Conservation (phyloP, 2,329 filamentous ascomycete species). For the Bipolaris gigantea region DNA sequence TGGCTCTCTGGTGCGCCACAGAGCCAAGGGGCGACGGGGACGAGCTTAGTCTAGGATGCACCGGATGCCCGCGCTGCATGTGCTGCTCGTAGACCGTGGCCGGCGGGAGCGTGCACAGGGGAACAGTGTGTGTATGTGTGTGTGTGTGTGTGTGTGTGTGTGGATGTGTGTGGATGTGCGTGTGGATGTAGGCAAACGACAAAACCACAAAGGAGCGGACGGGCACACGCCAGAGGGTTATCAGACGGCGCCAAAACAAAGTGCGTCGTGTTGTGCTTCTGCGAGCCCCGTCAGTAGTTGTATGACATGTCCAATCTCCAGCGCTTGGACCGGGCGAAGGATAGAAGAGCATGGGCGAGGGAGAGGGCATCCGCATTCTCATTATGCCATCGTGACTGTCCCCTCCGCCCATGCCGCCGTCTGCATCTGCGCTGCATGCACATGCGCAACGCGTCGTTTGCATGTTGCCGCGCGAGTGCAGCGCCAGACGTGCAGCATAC, state of each 20-base stretch:
- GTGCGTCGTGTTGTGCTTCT: slow-evolving; percentile 16
- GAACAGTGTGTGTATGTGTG: background rate
- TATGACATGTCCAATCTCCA: slow-evolving; percentile 15
- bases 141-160: background rate
- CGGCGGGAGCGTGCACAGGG: background rate
- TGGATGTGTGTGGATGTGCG: background rate
- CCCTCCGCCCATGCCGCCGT: slow-evolving; percentile 9
- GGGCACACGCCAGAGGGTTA: background rate
- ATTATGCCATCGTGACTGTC: background rate
- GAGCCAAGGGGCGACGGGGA: background rate
- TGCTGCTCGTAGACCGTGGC: slow-evolving; percentile 6
- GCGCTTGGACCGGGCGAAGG: slow-evolving; percentile 12
- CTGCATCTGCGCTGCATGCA: background rate
- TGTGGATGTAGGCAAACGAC: background rate
- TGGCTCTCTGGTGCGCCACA: background rate
- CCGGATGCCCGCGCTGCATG: background rate
- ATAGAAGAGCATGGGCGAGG: too few relatives aligned
- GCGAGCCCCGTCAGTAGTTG: slow-evolving; percentile 3
- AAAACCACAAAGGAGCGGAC: slow-evolving; percentile 4
- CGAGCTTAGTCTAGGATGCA: background rate
- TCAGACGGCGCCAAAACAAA: slow-evolving; percentile 8
- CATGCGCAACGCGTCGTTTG: slow-evolving; percentile 4
- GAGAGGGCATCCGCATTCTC: background rate
- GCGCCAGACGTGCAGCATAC: background rate
- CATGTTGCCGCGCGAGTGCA: background rate